Evolutionary conservation across 2,329 filamentous ascomycete species (phyloP).

Genomic region (Tympanopsis confertula): DNA sequence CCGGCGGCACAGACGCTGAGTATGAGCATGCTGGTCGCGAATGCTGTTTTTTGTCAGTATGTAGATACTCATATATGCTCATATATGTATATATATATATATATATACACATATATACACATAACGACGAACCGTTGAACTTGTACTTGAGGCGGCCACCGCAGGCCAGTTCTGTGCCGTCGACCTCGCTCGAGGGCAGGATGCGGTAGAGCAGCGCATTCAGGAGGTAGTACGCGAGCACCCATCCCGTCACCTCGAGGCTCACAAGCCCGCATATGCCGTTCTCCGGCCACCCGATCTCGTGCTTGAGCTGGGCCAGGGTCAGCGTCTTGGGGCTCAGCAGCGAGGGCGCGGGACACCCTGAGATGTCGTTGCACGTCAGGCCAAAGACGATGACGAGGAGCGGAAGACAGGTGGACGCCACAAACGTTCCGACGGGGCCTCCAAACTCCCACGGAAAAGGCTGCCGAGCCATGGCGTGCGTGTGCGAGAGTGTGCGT

Average conservation of each 20-base stretch:
- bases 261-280: conserved; percentile 47
- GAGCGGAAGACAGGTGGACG: conserved; percentile 6
- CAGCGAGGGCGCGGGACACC: conserved; percentile 37
- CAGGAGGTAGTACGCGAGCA: conserved; percentile 50
- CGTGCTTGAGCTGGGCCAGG: conserved; percentile 29
- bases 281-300: conserved; percentile 29
- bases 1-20: conserved; percentile 45
- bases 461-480: too few relatives aligned
- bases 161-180: conserved; percentile 43
- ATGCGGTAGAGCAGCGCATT: conserved; percentile 47
- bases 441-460: too few relatives aligned
- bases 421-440: too few relatives aligned
- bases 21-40: conserved; percentile 46
- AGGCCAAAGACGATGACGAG: conserved; percentile 15
- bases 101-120: background rate
- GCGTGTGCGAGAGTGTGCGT: too few relatives aligned
- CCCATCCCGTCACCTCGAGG: conserved; percentile 39
- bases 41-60: conserved; percentile 29
- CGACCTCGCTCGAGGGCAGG: conserved; percentile 47
- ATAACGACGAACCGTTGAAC: conserved; percentile 34
- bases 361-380: conserved; percentile 38
- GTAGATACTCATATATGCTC: background rate
- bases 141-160: conserved; percentile 53
- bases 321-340: conserved; percentile 29
- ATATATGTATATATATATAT: conserved; percentile 1